Conservation (phyloP, 208 protist species). For the Acanthamoeba rhysodes region DNA sequence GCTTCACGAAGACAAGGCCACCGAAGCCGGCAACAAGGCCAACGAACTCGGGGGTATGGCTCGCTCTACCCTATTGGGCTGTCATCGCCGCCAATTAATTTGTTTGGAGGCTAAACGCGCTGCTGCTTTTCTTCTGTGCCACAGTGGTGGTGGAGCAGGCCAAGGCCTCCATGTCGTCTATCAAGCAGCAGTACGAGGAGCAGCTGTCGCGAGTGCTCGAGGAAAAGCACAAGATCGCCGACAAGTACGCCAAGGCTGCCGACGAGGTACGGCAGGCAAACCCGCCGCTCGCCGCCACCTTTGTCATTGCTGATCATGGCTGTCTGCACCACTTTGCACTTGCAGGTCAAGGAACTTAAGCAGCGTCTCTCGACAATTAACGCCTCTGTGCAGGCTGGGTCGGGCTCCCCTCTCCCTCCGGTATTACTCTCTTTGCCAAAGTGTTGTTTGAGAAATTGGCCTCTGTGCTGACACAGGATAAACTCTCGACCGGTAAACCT, state of each 20-base stretch:
- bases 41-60: not conserved
- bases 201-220: not conserved
- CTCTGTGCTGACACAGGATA: not conserved
- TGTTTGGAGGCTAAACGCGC: not conserved
- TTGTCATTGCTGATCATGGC: no score
- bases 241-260: not conserved
- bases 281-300: no score
- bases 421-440: not conserved
- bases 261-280: not conserved
- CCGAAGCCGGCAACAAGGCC: not conserved
- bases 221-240: conserved; percentile 19
- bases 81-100: not conserved
- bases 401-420: not conserved
- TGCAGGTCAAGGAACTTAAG: conserved; percentile 25
- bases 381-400: not conserved
- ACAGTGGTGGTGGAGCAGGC: not conserved
- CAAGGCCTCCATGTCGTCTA: not conserved
- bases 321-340: no score
- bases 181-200: conserved; percentile 24
- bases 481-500: not conserved
- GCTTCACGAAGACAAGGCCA: conserved; percentile 24
- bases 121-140: not conserved
- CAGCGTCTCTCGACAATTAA: not conserved
- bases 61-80: not conserved
- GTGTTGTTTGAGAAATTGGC: not conserved